phyloP scores from a whole-genome alignment of 768 basidiomycete species.

The Trametes coccinea region DNA sequence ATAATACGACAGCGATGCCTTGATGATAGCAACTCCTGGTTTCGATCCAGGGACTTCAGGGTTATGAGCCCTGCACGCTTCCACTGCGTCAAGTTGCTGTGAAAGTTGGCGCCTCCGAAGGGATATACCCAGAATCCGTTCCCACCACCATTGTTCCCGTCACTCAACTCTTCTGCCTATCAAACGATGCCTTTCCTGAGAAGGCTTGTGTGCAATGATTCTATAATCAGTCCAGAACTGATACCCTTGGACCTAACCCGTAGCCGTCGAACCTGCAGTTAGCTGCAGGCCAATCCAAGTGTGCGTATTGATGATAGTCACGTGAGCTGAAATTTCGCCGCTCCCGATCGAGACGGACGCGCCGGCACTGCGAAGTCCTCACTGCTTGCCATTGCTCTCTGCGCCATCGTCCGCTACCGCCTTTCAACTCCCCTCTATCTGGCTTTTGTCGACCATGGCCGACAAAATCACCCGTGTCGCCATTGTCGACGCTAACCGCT shows the following conservation, averaged over 20 bases:
- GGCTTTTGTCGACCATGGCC: constrained; percentile 13
- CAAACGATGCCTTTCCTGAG: no score
- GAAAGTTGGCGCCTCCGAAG: no score
- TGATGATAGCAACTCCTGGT: constrained; percentile 12
- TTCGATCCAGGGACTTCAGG: constrained; percentile 17
- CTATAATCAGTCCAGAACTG: no score
- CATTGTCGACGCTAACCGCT: constrained; percentile 87
- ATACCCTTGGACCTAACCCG: no score
- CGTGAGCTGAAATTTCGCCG: constrained; percentile 15
- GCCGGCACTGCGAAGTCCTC: not conserved
- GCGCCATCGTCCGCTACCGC: not conserved
- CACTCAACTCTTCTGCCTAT: no score
- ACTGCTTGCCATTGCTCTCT: not conserved
- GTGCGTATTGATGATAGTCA: not conserved
- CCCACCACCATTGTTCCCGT: no score
- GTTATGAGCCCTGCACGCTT: constrained; percentile 17
- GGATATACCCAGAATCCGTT: no score
- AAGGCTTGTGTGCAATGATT: no score
- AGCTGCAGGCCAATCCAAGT: not conserved
- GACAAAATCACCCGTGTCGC: constrained; percentile 99
- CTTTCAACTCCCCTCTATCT: not conserved
- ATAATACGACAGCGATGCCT: no score
- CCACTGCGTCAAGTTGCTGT: constrained; percentile 14
- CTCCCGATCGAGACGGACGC: constrained; percentile 6
- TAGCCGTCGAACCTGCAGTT: no score